Evolutionary conservation across 352 stramenopile species (phyloP), one percentile per base, ranked within the genome.

Genomic region (Phytophthora litchii): DNA sequence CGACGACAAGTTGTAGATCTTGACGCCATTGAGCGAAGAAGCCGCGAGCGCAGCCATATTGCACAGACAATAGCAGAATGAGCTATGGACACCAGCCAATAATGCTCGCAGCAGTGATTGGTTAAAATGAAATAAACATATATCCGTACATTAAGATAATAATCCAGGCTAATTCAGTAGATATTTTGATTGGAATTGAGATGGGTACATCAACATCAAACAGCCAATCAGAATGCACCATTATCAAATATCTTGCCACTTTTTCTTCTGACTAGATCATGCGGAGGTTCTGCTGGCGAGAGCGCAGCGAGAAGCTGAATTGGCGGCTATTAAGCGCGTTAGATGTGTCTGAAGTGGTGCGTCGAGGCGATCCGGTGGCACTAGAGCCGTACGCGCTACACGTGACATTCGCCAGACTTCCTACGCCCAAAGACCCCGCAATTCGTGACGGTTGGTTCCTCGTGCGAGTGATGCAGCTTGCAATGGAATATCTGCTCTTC

Each of bases 1-100:
- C 11, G 94, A 97, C 46, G 92, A 94, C 41, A 99, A 82, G 66
- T 97, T 97, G 83, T 99, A 98, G 64, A 98, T 98, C 72, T 97
- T 97, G 54, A 97, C 88, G 60, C 93, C 92, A 82, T 95, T 95
- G 41, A 95, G 81, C 64, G 86, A 92, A 51, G 86, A 89, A 47
- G 86, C 84, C 25, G 86, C 81, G 41, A 95, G 74, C 68, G 83
- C 75, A 41, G 86, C 76, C 84, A 94, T 94, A 8, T 20, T 81
- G 29, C 14, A 50, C 37, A 27, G 23, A 27, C 23, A 27, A 27
- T 27, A 27, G 23, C 23, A 12, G 29, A 52, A 50, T 35, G 31
- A 3, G 34, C 12, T 14, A 17, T 20, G 31, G 50, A 46, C 40
- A 56, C 54, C 65, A 74, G 60, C 48, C 64, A 73, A 54, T 55